Percentiles rank a stretch among this genome's conserved stretches.
Evolutionary conservation across 495 filamentous ascomycete species (phyloP).

Genomic region (Oidiodendron maius): DNA sequence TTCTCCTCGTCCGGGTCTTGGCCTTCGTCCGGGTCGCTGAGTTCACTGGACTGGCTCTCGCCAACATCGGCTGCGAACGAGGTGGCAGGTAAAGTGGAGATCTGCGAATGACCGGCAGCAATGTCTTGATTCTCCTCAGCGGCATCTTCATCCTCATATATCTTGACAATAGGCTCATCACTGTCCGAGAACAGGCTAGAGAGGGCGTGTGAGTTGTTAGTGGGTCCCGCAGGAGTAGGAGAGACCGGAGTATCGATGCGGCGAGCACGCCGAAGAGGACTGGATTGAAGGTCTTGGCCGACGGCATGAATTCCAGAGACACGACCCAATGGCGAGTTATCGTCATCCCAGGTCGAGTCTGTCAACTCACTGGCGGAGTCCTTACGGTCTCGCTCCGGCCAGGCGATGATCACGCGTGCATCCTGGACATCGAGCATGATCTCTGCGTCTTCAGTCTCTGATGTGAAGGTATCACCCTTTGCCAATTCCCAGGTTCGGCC

Average conservation of each 20-base stretch:
- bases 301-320: conserved; percentile 24
- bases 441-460: conserved; percentile 81
- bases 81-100: conserved; percentile 35
- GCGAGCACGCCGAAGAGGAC: conserved; percentile 58
- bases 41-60: conserved; percentile 49
- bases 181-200: conserved; percentile 17
- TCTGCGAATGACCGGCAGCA: conserved; percentile 17
- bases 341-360: conserved; percentile 65
- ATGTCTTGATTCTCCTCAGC: conserved; percentile 21
- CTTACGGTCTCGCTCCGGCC: conserved; percentile 65
- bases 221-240: conserved; percentile 52
- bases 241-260: conserved; percentile 67
- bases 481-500: conserved; percentile 78
- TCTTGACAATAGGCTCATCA: conserved; percentile 30
- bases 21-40: conserved; percentile 53
- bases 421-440: conserved; percentile 97
- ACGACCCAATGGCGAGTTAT: conserved; percentile 36
- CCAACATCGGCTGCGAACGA: conserved; percentile 20
- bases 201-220: conserved; percentile 3
- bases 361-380: conserved; percentile 50
- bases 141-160: conserved; percentile 51
- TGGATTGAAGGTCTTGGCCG: conserved; percentile 44
- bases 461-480: conserved; percentile 86
- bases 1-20: conserved; percentile 87
- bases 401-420: conserved; percentile 78